Evolutionary conservation across 2,329 filamentous ascomycete species (phyloP).

Genomic region (Penicillium italicum): DNA sequence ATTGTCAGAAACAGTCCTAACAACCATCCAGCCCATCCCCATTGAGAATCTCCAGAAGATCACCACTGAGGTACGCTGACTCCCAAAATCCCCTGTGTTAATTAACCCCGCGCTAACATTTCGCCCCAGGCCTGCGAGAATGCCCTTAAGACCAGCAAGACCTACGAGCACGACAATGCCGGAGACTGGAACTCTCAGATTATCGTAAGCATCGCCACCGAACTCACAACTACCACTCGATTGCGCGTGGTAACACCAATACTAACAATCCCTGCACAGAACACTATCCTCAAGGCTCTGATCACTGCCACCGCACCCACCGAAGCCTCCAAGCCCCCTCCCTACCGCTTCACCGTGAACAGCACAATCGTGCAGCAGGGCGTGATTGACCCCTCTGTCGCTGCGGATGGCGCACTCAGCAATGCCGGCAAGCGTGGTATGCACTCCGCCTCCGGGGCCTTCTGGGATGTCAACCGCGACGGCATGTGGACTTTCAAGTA

Average conservation of each 20-base stretch:
- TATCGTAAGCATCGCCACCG: constrained; percentile 62
- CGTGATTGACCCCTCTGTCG: constrained; percentile 52
- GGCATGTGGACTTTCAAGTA: constrained; percentile 54
- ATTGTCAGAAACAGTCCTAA: constrained; percentile 9
- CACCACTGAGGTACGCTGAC: constrained; percentile 66
- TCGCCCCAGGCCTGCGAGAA: constrained; percentile 71
- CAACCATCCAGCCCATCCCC: constrained; percentile 62
- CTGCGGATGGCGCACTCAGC: constrained; percentile 54
- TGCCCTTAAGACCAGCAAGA: constrained; percentile 68
- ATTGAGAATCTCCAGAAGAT: constrained; percentile 78
- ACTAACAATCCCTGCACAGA: constrained; percentile 24
- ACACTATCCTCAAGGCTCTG: constrained; percentile 41
- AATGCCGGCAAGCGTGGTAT: constrained; percentile 75
- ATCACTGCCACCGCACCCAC: constrained; percentile 42
- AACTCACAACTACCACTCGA: not conserved
- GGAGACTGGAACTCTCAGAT: constrained; percentile 87
- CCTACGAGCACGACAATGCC: constrained; percentile 84
- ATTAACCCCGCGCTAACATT: constrained; percentile 9
- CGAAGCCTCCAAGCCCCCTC: constrained; percentile 43
- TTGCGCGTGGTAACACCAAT: not conserved
- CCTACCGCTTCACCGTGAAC: constrained; percentile 95
- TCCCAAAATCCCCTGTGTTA: not conserved
- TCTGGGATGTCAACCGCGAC: constrained; percentile 52
- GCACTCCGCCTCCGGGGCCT: constrained; percentile 50
- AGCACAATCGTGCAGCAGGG: constrained; percentile 95